Conservation (phyloP, 1,284 basidiomycete genomes). For the Irpex rosettiformis region DNA sequence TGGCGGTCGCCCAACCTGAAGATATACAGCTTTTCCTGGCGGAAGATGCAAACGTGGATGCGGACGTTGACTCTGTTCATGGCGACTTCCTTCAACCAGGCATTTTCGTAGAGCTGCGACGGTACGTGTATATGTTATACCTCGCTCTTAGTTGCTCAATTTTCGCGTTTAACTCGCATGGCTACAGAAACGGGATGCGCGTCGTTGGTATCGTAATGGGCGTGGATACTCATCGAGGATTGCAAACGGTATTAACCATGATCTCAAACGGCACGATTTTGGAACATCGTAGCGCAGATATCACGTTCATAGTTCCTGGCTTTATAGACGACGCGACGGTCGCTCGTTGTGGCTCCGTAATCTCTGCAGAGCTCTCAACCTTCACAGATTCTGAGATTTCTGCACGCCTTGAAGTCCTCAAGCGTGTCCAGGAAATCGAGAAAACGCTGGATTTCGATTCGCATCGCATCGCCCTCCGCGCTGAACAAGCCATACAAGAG, state of each 20-base stretch:
- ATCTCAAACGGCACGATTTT: slow-evolving; percentile 49
- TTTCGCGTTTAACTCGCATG: slow-evolving; percentile 5
- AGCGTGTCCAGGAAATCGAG: slow-evolving; percentile 48
- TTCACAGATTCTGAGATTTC: slow-evolving; percentile 34
- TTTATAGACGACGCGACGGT: slow-evolving; percentile 46
- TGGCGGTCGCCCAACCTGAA: not conserved
- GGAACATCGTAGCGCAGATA: slow-evolving; percentile 42
- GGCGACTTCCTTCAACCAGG: slow-evolving; percentile 32
- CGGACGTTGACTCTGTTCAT: not conserved
- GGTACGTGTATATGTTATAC: slow-evolving; percentile 35
- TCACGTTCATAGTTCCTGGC: slow-evolving; percentile 55
- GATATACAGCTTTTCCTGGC: slow-evolving; percentile 9
- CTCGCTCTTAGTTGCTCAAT: not conserved
- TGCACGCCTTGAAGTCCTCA: slow-evolving; percentile 59
- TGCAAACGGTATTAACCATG: slow-evolving; percentile 38
- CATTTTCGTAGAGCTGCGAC: slow-evolving; percentile 58
- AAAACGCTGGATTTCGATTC: slow-evolving; percentile 38
- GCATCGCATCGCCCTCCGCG: slow-evolving; percentile 30
- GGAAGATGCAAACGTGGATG: not conserved
- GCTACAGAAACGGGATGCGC: slow-evolving; percentile 38
- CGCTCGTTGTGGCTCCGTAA: slow-evolving; percentile 40
- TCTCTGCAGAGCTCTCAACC: slow-evolving; percentile 18
- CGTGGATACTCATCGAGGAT: slow-evolving; percentile 31
- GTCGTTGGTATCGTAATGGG: slow-evolving; percentile 49
- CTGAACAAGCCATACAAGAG: slow-evolving; percentile 39